phyloP scores from a whole-genome alignment of 2,329 filamentous ascomycete species.

The Aspergillus viridinutans region DNA sequence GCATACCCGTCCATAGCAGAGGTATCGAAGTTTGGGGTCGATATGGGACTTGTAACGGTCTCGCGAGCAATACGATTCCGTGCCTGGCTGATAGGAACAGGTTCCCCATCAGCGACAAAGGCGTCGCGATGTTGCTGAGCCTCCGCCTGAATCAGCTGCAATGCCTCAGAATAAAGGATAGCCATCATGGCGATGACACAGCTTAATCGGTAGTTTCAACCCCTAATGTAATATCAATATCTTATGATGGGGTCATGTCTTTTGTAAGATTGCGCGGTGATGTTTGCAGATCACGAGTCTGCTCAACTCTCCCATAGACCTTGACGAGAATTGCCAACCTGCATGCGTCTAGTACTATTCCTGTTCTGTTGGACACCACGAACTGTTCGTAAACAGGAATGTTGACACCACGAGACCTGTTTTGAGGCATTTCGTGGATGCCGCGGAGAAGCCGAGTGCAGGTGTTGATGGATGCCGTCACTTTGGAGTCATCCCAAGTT shows the following conservation, averaged over 20 bases:
- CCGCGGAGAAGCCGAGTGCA: neutral
- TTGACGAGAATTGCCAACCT: neutral
- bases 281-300: neutral
- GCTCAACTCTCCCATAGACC: neutral
- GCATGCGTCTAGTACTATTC: neutral
- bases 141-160: neutral
- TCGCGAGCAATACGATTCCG: neutral
- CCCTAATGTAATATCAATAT: too few species aligned
- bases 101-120: neutral
- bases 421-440: neutral
- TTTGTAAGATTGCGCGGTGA: too few species aligned
- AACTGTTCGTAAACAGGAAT: neutral
- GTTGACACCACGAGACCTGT: neutral
- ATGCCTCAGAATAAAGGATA: neutral
- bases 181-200: neutral
- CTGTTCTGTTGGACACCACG: neutral
- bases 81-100: neutral
- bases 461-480: neutral
- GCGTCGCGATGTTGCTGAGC: neutral
- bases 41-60: slow-evolving; percentile 4
- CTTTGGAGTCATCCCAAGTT: neutral
- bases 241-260: too few species aligned
- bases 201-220: neutral
- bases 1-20: slow-evolving; percentile 30
- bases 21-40: slow-evolving; percentile 23